These are phyloP conservation scores for Ophiostoma montium DNA, from an alignment of 2,329 filamentous ascomycete species.

Conservation along the genomic window DNA sequence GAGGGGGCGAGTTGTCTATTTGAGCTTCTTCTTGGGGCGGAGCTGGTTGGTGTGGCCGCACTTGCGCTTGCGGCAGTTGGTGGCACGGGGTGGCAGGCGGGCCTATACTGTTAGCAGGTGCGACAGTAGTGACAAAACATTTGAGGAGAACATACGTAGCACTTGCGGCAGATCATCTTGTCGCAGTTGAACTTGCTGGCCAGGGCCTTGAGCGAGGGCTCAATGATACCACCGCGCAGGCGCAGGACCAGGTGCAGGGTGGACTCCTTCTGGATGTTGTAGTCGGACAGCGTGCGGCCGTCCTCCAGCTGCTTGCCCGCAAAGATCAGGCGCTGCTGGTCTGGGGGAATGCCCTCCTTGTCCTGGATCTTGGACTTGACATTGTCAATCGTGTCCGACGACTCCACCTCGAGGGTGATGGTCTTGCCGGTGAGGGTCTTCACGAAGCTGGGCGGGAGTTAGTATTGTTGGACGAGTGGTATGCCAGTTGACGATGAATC, in stretches of 20 bases:
- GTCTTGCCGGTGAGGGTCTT: conserved; percentile 99
- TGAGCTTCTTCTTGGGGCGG: conserved; percentile 97
- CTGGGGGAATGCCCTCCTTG: conserved; percentile 96
- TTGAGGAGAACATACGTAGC: conserved; percentile 44
- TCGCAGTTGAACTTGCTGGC: conserved; percentile 99
- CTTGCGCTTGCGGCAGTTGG: conserved; percentile 99
- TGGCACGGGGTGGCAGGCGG: conserved; percentile 91
- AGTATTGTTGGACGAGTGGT: neutral
- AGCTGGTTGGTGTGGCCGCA: conserved; percentile 99
- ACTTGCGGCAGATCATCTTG: conserved; percentile 98
- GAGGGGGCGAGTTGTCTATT: conserved; percentile 24
- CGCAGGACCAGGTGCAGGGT: conserved; percentile 97
- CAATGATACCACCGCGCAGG: conserved; percentile 98
- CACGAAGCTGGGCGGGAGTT: conserved; percentile 61
- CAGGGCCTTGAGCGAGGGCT: conserved; percentile 96
- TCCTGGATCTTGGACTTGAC: conserved; percentile 99
- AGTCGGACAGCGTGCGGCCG: conserved; percentile 89
- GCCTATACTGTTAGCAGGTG: conserved; percentile 21
- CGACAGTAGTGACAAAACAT: conserved; percentile 26
- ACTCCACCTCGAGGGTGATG: conserved; percentile 99
- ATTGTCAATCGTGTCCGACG: conserved; percentile 98
- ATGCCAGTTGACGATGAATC: too few species aligned
- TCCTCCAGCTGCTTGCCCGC: conserved; percentile 99
- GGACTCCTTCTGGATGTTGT: conserved; percentile 99
- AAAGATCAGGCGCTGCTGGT: conserved; percentile 98